A percentile compares a stretch with the other conserved stretches of the same genome.
Conservation (phyloP, 805 yeast species). For the Scheffersomyces coipomensis region DNA sequence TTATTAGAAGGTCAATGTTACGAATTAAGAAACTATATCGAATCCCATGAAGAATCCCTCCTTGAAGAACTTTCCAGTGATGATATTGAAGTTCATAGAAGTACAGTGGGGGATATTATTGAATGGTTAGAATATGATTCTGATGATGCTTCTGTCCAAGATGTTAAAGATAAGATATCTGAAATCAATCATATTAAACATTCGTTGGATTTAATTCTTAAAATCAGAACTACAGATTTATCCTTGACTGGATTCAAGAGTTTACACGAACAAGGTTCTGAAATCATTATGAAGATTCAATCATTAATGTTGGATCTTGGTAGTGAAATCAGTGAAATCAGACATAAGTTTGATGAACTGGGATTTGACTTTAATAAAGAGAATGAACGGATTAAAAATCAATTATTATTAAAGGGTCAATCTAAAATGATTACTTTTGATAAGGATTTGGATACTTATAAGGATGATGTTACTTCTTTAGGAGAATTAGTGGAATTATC, state of each 20-base stretch:
- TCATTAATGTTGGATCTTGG: constrained; percentile 44
- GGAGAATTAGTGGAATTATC: constrained; percentile 20
- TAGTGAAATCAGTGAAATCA: constrained; percentile 41
- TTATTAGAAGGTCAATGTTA: constrained; percentile 73
- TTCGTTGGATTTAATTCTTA: constrained; percentile 32
- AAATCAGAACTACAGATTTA: constrained; percentile 46
- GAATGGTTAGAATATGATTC: constrained; percentile 83
- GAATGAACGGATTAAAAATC: constrained; percentile 40
- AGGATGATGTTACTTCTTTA: constrained; percentile 25
- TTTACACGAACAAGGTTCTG: constrained; percentile 42
- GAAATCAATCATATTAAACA: constrained; percentile 15
- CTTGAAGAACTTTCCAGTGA: constrained; percentile 37
- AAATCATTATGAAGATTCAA: constrained; percentile 42
- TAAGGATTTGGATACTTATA: constrained; percentile 20
- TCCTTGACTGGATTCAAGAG: constrained; percentile 43
- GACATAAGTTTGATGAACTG: constrained; percentile 41
- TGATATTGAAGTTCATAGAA: constrained; percentile 16
- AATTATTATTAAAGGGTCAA: constrained; percentile 16
- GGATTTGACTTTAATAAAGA: constrained; percentile 55
- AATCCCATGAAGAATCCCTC: constrained; percentile 46
- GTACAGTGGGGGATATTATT: constrained; percentile 45
- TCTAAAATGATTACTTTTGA: constrained; percentile 26
- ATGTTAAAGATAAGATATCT: constrained; percentile 22
- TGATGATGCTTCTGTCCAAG: constrained; percentile 42
- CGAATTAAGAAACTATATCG: constrained; percentile 58